Conservation (phyloP, 192 early-diverging fungal species). For the Fimicolochytrium jonesii region DNA sequence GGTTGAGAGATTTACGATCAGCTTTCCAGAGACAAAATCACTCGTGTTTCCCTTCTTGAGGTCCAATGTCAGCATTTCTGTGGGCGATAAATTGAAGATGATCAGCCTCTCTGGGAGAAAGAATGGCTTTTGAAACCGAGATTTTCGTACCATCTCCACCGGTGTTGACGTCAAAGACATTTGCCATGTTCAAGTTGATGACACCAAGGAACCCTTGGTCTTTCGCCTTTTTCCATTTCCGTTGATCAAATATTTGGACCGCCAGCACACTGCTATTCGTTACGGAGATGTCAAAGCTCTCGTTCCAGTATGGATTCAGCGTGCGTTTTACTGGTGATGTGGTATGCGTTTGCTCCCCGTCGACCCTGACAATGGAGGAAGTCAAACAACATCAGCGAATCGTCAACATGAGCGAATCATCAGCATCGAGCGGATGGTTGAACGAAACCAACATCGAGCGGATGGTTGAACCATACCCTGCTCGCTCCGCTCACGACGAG, state of each 20-base stretch:
- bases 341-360: slow-evolving; percentile 93
- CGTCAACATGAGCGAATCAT: background rate
- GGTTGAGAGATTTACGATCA: slow-evolving; percentile 71
- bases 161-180: slow-evolving; percentile 71
- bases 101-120: background rate
- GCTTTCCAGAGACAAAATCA: slow-evolving; percentile 82
- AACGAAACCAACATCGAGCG: no score
- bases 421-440: no score
- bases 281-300: slow-evolving; percentile 74
- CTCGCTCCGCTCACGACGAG: no score
- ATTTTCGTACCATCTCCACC: slow-evolving; percentile 63
- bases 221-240: slow-evolving; percentile 78
- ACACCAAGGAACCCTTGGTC: slow-evolving; percentile 79
- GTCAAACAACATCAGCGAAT: background rate
- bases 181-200: slow-evolving; percentile 77
- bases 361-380: slow-evolving; percentile 46
- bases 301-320: slow-evolving; percentile 96
- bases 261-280: slow-evolving; percentile 75
- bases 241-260: slow-evolving; percentile 97
- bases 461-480: no score
- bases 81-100: slow-evolving; percentile 28
- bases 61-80: slow-evolving; percentile 86
- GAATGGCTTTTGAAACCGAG: no score
- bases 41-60: slow-evolving; percentile 79
- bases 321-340: slow-evolving; percentile 83